Evolutionary conservation across 2,329 filamentous ascomycete species (phyloP).

Genomic region (Zymoseptoria tritici): DNA sequence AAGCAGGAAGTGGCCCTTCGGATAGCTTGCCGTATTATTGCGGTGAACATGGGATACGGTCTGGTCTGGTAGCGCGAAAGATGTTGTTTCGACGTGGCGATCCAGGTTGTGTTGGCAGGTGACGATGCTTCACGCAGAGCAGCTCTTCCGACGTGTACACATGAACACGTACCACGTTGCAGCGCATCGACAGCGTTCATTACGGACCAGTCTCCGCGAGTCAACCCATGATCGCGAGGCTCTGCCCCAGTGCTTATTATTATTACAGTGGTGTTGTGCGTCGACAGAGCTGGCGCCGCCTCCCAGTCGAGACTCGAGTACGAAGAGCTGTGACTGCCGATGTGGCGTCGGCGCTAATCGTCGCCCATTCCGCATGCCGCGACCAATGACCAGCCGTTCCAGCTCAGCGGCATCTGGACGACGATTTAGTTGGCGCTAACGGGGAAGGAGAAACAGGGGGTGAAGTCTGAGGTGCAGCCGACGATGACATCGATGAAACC

Average conservation of each 20-base stretch:
- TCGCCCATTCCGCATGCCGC: constrained; percentile 8
- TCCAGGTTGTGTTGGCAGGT: neutral
- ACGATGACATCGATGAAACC: constrained; percentile 16
- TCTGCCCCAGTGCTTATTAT: neutral
- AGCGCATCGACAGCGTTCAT: neutral
- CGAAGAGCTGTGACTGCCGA: neutral
- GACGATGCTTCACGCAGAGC: neutral
- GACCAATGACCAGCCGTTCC: constrained; percentile 11
- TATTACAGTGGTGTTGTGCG: neutral
- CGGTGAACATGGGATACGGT: neutral
- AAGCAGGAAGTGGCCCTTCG: neutral
- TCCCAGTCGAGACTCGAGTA: neutral
- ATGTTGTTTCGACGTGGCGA: neutral
- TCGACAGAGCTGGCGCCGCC: neutral
- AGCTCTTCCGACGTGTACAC: neutral
- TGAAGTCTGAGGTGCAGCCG: neutral
- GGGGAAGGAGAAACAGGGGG: neutral
- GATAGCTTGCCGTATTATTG: neutral
- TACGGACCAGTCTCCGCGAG: neutral
- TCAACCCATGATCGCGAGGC: neutral
- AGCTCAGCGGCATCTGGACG: constrained; percentile 11
- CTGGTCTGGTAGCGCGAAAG: neutral
- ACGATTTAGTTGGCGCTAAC: constrained; percentile 13
- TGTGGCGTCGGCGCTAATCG: neutral
- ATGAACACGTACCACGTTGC: neutral